Percentiles rank a stretch among this genome's conserved stretches.
Conservation (phyloP, 2,329 filamentous ascomycete genomes). For the Colletotrichum navitas region DNA sequence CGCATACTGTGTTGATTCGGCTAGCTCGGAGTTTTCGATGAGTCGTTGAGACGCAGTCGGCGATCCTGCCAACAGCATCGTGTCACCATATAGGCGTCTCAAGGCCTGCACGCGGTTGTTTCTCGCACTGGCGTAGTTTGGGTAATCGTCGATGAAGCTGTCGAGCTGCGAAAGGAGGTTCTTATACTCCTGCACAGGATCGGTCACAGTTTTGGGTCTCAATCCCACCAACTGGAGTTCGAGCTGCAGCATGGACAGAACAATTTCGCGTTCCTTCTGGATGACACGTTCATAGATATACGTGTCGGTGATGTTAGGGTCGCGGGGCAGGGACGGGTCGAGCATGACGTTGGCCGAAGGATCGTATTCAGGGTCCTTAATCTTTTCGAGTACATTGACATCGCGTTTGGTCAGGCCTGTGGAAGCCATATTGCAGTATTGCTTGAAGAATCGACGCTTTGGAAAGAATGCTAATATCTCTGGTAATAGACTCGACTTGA, state of each 20-base stretch:
- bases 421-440: slow-evolving; percentile 57
- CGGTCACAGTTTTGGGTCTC: slow-evolving; percentile 51
- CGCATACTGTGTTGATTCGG: slow-evolving; percentile 56
- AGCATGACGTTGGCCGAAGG: slow-evolving; percentile 66
- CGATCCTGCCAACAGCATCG: slow-evolving; percentile 61
- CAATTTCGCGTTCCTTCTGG: slow-evolving; percentile 65
- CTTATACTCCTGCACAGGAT: slow-evolving; percentile 61
- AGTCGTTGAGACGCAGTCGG: slow-evolving; percentile 56
- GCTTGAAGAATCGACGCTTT: slow-evolving; percentile 2
- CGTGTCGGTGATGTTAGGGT: slow-evolving; percentile 67
- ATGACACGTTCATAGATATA: slow-evolving; percentile 64
- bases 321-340: slow-evolving; percentile 66
- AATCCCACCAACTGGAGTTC: slow-evolving; percentile 65
- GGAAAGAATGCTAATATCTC: slow-evolving; percentile 7
- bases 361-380: slow-evolving; percentile 75
- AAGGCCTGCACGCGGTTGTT: slow-evolving; percentile 81
- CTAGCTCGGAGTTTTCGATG: slow-evolving; percentile 52
- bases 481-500: not conserved
- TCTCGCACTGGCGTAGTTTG: slow-evolving; percentile 77
- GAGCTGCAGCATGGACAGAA: slow-evolving; percentile 65
- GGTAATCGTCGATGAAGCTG: slow-evolving; percentile 67
- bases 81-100: slow-evolving; percentile 72
- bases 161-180: slow-evolving; percentile 63
- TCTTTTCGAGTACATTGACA: slow-evolving; percentile 73
- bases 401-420: slow-evolving; percentile 68